Percentiles rank a stretch among this genome's conserved stretches.
phyloP scores from a whole-genome alignment of 2,329 filamentous ascomycete genomes.

The Thelonectria olida region DNA sequence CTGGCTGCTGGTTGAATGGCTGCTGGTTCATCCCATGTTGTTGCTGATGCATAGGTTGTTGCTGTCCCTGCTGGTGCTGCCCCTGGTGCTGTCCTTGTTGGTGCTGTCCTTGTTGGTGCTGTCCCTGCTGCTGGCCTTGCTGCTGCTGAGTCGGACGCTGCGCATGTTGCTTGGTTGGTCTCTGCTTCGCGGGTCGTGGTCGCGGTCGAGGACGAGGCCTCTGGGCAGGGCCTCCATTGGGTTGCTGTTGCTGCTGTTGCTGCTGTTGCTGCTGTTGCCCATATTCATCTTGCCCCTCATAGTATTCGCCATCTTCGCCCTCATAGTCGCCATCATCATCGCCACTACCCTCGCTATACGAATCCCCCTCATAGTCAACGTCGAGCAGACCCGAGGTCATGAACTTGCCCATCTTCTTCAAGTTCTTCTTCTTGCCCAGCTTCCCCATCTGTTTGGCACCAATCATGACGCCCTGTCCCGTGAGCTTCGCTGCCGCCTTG shows the following conservation, averaged over 20 bases:
- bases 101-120: neutral
- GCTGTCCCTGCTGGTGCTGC: neutral
- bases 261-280: slow-evolving; percentile 15
- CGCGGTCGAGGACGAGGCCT: neutral
- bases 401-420: slow-evolving; percentile 33
- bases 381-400: slow-evolving; percentile 14
- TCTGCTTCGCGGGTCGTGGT: neutral
- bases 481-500: slow-evolving; percentile 32
- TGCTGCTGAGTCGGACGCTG: neutral
- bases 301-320: neutral
- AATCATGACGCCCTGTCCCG: slow-evolving; percentile 3
- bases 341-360: slow-evolving; percentile 8
- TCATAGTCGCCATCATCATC: slow-evolving; percentile 18
- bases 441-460: slow-evolving; percentile 36
- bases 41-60: too few species aligned
- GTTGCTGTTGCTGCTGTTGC: slow-evolving; percentile 2
- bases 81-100: neutral
- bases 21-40: slow-evolving; percentile 1
- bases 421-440: slow-evolving; percentile 39
- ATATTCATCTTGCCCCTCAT: too few species aligned
- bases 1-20: neutral
- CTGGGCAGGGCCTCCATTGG: neutral
- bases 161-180: neutral
- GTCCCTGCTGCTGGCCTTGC: neutral
- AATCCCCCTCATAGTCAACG: slow-evolving; percentile 10